A percentile compares a stretch with the other conserved stretches of the same genome.
Evolutionary conservation across 2,329 filamentous ascomycete genomes (phyloP).

Genomic region (Laburnicola sp.): DNA sequence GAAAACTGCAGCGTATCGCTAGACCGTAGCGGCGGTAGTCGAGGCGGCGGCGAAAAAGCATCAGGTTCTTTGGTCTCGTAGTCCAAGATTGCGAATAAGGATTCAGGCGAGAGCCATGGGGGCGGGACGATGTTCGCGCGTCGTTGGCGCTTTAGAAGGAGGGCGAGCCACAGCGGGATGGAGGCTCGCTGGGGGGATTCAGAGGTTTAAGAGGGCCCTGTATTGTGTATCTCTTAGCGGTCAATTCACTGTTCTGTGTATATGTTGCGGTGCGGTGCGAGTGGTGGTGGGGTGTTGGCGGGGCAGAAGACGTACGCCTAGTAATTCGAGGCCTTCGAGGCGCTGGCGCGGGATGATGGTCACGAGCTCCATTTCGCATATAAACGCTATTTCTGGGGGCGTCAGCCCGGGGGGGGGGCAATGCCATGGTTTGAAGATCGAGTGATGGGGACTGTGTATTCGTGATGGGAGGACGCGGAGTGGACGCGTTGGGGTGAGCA

Average conservation of each 20-base stretch:
- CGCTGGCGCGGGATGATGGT: slow-evolving; percentile 90
- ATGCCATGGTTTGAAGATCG: slow-evolving; percentile 54
- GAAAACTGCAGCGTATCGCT: slow-evolving; percentile 42
- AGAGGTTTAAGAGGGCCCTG: slow-evolving; percentile 79
- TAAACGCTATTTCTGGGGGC: slow-evolving; percentile 86
- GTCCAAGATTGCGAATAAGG: slow-evolving; percentile 75
- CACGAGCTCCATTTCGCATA: slow-evolving; percentile 97
- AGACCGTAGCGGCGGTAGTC: slow-evolving; percentile 62
- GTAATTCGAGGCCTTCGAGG: slow-evolving; percentile 80
- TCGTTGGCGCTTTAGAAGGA: slow-evolving; percentile 90
- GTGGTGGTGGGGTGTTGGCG: slow-evolving; percentile 32
- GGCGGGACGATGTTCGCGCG: slow-evolving; percentile 92
- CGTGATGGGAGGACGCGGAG: slow-evolving; percentile 11
- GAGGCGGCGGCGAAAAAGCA: slow-evolving; percentile 75
- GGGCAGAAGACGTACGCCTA: slow-evolving; percentile 72
- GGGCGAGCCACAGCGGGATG: slow-evolving; percentile 89
- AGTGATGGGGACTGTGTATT: slow-evolving; percentile 28
- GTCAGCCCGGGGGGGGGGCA: slow-evolving; percentile 69
- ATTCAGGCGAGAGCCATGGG: slow-evolving; percentile 79
- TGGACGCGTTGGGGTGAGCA: slow-evolving; percentile 4
- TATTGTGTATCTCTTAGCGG: slow-evolving; percentile 20
- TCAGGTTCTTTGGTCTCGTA: slow-evolving; percentile 75
- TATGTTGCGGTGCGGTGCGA: slow-evolving; percentile 13
- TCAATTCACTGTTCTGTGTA: neutral
- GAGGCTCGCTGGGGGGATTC: slow-evolving; percentile 78